Conservation (phyloP, 1,139 yeast species). For the Tardiomyces digboiensis region DNA sequence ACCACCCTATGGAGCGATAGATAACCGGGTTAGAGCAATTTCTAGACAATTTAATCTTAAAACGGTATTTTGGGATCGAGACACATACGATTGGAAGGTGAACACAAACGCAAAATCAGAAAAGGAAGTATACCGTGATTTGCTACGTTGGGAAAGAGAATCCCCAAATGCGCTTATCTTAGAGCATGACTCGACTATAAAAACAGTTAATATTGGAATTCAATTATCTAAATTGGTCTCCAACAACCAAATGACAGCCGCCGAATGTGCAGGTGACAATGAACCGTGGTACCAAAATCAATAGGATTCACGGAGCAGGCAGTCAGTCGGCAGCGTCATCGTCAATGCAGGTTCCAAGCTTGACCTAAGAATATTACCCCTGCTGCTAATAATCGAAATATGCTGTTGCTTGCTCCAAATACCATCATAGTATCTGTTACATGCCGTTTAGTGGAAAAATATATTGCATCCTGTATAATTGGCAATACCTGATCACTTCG, state of each 20-base stretch:
- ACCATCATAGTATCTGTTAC: background rate
- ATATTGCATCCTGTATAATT: background rate
- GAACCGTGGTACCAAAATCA: slow-evolving; percentile 34
- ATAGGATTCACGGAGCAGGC: background rate
- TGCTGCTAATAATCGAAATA: no score
- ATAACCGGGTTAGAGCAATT: slow-evolving; percentile 72
- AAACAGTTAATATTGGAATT: slow-evolving; percentile 63
- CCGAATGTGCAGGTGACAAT: slow-evolving; percentile 65
- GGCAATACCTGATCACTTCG: background rate
- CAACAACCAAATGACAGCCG: slow-evolving; percentile 59
- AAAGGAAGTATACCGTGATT: slow-evolving; percentile 44
- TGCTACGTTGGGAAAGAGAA: slow-evolving; percentile 38
- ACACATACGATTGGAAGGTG: slow-evolving; percentile 86
- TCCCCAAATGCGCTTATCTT: slow-evolving; percentile 55
- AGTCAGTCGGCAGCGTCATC: no score
- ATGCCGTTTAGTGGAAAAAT: background rate
- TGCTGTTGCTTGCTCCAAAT: background rate
- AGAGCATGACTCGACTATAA: slow-evolving; percentile 70
- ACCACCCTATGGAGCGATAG: slow-evolving; percentile 95
- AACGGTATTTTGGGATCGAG: slow-evolving; percentile 86
- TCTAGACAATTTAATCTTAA: slow-evolving; percentile 81
- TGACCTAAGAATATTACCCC: no score
- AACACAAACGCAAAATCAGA: slow-evolving; percentile 34
- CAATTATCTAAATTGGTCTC: slow-evolving; percentile 45
- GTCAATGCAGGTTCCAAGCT: no score